Percentiles rank a stretch among this genome's conserved stretches.
Evolutionary conservation across 768 basidiomycete species (phyloP).

Genomic region (Polyporus arcularius): DNA sequence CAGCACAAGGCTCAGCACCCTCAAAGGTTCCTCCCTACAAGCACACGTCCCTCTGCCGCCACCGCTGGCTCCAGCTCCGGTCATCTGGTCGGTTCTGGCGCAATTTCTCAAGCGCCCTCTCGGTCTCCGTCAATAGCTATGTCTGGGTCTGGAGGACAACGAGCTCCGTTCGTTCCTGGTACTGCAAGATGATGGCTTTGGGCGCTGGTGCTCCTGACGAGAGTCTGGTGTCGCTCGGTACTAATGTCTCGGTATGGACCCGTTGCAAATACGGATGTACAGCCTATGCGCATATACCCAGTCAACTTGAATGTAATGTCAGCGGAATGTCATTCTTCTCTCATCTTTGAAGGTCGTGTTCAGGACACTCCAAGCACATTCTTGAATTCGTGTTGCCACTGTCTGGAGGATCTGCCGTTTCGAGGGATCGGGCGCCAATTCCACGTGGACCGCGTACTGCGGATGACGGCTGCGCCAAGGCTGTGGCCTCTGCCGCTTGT

Average conservation of each 20-base stretch:
- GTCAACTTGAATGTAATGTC: too few species aligned
- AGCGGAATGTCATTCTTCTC: background rate
- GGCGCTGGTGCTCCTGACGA: background rate
- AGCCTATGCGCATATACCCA: conserved; percentile 7
- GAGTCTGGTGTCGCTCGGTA: background rate
- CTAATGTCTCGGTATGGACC: background rate
- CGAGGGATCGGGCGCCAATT: too few species aligned
- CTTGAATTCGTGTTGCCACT: too few species aligned
- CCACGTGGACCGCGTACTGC: background rate
- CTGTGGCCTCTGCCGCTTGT: conserved; percentile 15
- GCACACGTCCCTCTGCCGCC: conserved; percentile 14
- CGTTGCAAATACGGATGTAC: background rate
- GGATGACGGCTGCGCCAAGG: conserved; percentile 16
- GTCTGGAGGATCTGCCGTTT: too few species aligned
- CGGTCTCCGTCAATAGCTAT: conserved; percentile 17
- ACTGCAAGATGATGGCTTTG: conserved; percentile 34
- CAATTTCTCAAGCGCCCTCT: conserved; percentile 19
- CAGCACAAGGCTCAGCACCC: conserved; percentile 30
- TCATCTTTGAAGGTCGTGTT: too few species aligned
- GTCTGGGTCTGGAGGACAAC: conserved; percentile 41
- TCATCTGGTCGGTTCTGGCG: conserved; percentile 17
- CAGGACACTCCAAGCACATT: background rate
- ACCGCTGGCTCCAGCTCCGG: conserved; percentile 12
- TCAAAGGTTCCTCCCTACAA: conserved; percentile 33
- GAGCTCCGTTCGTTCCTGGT: conserved; percentile 54